These are phyloP conservation scores for Ustilago sp. DNA, from an alignment of 1,284 basidiomycete genomes.

Conservation along the genomic window DNA sequence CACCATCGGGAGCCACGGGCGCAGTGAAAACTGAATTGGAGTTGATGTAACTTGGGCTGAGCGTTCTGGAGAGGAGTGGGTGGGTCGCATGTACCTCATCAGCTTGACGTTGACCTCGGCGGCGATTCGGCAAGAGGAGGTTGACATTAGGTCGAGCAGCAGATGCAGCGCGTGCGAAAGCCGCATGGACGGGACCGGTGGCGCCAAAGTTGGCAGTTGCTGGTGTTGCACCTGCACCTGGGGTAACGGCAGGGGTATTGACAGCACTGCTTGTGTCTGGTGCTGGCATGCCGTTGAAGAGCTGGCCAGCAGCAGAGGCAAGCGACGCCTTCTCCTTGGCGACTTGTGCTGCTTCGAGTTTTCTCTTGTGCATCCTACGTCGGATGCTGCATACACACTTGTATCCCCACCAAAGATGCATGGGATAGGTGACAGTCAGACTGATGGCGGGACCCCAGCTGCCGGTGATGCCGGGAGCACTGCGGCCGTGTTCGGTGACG, in stretches of 20 bases:
- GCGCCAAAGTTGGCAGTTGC: conserved; percentile 50
- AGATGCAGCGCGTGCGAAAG: conserved; percentile 57
- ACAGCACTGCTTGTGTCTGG: conserved; percentile 61
- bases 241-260: conserved; percentile 64
- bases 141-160: conserved; percentile 50
- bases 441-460: conserved; percentile 57
- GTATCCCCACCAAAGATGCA: conserved; percentile 69
- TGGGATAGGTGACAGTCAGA: conserved; percentile 60
- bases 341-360: conserved; percentile 51
- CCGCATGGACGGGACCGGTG: conserved; percentile 50
- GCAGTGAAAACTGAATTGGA: conserved; percentile 54
- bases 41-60: conserved; percentile 41
- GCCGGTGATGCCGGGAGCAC: conserved; percentile 50
- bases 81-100: conserved; percentile 6
- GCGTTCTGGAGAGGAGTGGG: conserved; percentile 25
- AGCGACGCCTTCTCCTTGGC: conserved; percentile 49
- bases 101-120: conserved; percentile 12
- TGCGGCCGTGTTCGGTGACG: conserved; percentile 52
- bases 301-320: conserved; percentile 49
- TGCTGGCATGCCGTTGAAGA: conserved; percentile 59
- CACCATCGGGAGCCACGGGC: conserved; percentile 56
- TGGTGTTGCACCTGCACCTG: conserved; percentile 45
- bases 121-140: conserved; percentile 44
- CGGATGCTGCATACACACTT: conserved; percentile 65
- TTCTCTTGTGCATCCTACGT: conserved; percentile 63